Conservation (phyloP, 2,329 filamentous ascomycete genomes). For the Thyridium curvatum region DNA sequence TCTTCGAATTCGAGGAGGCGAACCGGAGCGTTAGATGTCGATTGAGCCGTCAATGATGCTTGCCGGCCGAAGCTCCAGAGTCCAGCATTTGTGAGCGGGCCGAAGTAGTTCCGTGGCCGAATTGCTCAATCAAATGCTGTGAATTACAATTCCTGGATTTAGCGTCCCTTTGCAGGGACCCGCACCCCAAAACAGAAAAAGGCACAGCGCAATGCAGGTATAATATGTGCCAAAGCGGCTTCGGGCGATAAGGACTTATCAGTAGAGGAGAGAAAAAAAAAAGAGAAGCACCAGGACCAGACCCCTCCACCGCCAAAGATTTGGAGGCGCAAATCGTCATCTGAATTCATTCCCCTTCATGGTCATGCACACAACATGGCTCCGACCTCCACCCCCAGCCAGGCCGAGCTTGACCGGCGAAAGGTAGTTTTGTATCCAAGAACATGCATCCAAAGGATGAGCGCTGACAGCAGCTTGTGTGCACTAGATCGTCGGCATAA, state of each 20-base stretch:
- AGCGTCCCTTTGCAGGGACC: no score
- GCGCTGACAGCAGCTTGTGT: constrained; percentile 1
- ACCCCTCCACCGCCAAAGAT: no score
- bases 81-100: no score
- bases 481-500: constrained; percentile 72
- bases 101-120: no score
- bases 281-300: no score
- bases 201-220: no score
- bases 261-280: neutral
- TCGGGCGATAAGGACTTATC: neutral
- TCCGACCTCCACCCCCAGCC: constrained; percentile 25
- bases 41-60: constrained; percentile 4
- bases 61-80: neutral
- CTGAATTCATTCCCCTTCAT: no score
- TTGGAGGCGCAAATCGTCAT: no score
- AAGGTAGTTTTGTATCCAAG: constrained; percentile 49
- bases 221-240: no score
- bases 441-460: neutral
- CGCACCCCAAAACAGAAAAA: no score
- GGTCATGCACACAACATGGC: constrained; percentile 28
- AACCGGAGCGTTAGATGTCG: constrained; percentile 1
- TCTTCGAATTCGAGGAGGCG: neutral
- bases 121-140: no score
- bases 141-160: no score
- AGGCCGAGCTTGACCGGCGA: constrained; percentile 54